Conservation (phyloP, 1,284 basidiomycete species). For the Melampsora occidentalis region DNA sequence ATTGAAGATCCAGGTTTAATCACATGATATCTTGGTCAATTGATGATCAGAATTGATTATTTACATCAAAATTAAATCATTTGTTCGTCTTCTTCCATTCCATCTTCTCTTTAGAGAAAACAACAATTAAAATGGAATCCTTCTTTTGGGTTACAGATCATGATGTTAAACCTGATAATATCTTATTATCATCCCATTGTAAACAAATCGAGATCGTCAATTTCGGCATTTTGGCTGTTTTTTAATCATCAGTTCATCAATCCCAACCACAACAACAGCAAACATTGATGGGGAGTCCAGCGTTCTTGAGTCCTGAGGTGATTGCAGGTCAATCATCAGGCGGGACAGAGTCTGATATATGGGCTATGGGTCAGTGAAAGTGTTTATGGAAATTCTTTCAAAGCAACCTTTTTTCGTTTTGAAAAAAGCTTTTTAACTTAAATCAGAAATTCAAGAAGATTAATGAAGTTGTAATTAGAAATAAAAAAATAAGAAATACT, state of each 20-base stretch:
- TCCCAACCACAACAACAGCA: conserved; percentile 56
- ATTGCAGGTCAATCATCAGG: conserved; percentile 48
- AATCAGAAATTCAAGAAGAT: too few relatives aligned
- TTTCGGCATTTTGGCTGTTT: conserved; percentile 63
- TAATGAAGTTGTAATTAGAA: too few relatives aligned
- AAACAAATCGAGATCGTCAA: conserved; percentile 60
- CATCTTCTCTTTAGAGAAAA: background rate
- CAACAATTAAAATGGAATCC: background rate
- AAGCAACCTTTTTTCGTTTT: too few relatives aligned
- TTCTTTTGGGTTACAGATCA: background rate
- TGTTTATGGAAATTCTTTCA: too few relatives aligned
- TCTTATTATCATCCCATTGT: conserved; percentile 58
- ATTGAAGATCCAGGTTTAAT: conserved; percentile 53
- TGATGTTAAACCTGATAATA: conserved; percentile 60
- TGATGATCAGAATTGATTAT: conserved; percentile 56
- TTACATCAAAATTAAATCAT: conserved; percentile 60
- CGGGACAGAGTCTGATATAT: conserved; percentile 60
- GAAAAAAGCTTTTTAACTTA: too few relatives aligned
- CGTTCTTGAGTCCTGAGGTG: conserved; percentile 61
- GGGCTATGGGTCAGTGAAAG: conserved; percentile 58
- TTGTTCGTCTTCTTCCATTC: conserved; percentile 56
- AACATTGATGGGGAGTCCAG: conserved; percentile 59
- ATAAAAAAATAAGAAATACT: too few relatives aligned
- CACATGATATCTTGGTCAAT: conserved; percentile 59
- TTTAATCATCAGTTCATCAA: conserved; percentile 46